Percentiles rank a stretch among this genome's conserved stretches.
These are phyloP conservation scores for Fonsecaea erecta DNA, from an alignment of 2,329 filamentous ascomycete species.

Conservation along the genomic window DNA sequence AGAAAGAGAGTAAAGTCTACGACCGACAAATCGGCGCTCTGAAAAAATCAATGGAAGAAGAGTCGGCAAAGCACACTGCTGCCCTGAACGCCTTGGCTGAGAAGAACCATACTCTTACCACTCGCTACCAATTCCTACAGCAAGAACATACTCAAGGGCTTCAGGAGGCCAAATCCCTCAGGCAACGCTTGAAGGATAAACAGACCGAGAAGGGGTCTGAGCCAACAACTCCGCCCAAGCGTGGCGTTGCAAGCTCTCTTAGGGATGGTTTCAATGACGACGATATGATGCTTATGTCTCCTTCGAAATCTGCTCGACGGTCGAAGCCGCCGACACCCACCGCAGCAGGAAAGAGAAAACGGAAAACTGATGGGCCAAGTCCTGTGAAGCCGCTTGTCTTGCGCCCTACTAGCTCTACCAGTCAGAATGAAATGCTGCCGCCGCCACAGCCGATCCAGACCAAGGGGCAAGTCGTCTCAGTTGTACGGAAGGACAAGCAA, in stretches of 20 bases:
- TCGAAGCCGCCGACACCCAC: conserved; percentile 60
- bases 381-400: conserved; percentile 52
- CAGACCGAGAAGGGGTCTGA: conserved; percentile 43
- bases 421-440: conserved; percentile 22
- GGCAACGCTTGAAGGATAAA: conserved; percentile 44
- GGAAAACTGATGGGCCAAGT: conserved; percentile 57
- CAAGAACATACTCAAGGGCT: conserved; percentile 64
- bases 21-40: conserved; percentile 58
- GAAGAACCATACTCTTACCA: conserved; percentile 61
- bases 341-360: conserved; percentile 63
- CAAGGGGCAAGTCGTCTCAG: conserved; percentile 17
- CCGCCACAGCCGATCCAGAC: conserved; percentile 41
- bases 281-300: conserved; percentile 61
- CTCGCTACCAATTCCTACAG: conserved; percentile 64
- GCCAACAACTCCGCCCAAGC: conserved; percentile 56
- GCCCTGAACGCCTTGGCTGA: conserved; percentile 60
- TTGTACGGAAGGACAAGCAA: conserved; percentile 32
- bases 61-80: conserved; percentile 57
- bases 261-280: conserved; percentile 69
- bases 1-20: conserved; percentile 58
- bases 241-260: conserved; percentile 49
- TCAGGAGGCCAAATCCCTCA: conserved; percentile 51
- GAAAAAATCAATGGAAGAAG: conserved; percentile 60
- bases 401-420: conserved; percentile 34
- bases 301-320: conserved; percentile 55